Conservation (phyloP, 495 filamentous ascomycete species). For the Hypoxylon crocopeplum region DNA sequence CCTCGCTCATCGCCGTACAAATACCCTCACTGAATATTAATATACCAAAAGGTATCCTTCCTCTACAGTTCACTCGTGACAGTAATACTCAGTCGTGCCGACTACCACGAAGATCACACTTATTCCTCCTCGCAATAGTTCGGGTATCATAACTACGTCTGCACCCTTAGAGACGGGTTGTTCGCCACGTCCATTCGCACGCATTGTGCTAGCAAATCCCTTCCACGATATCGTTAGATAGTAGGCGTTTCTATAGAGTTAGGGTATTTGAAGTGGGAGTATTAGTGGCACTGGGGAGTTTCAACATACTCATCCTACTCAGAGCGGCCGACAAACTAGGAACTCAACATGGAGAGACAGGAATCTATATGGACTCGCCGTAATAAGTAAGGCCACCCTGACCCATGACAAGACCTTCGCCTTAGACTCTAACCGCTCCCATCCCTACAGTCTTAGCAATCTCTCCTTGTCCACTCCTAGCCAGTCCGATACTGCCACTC, state of each 20-base stretch:
- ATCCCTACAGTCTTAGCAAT: conserved; percentile 73
- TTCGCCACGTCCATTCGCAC: conserved; percentile 1
- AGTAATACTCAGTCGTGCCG: conserved; percentile 7
- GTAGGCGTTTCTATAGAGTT: conserved; percentile 12
- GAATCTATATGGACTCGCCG: conserved; percentile 83
- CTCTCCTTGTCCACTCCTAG: conserved; percentile 82
- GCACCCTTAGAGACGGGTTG: background rate
- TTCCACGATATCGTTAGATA: background rate
- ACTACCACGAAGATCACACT: background rate
- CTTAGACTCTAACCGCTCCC: conserved; percentile 20
- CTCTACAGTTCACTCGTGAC: background rate
- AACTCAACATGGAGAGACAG: conserved; percentile 47
- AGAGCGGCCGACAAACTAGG: conserved; percentile 22
- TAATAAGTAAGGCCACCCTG: conserved; percentile 73
- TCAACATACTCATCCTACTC: conserved; percentile 32
- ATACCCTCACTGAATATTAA: conserved; percentile 6
- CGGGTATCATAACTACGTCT: conserved; percentile 4
- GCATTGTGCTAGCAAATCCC: conserved; percentile 5
- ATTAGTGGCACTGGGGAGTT: conserved; percentile 29
- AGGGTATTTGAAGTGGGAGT: conserved; percentile 13
- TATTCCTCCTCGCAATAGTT: background rate
- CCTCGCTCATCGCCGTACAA: too few relatives aligned
- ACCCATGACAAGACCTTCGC: background rate
- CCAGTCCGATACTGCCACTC: conserved; percentile 67
- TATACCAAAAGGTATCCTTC: background rate